A percentile compares a stretch with the other conserved stretches of the same genome.
Evolutionary conservation across 352 stramenopile species (phyloP).

Genomic region (Phytophthora colocasiae): DNA sequence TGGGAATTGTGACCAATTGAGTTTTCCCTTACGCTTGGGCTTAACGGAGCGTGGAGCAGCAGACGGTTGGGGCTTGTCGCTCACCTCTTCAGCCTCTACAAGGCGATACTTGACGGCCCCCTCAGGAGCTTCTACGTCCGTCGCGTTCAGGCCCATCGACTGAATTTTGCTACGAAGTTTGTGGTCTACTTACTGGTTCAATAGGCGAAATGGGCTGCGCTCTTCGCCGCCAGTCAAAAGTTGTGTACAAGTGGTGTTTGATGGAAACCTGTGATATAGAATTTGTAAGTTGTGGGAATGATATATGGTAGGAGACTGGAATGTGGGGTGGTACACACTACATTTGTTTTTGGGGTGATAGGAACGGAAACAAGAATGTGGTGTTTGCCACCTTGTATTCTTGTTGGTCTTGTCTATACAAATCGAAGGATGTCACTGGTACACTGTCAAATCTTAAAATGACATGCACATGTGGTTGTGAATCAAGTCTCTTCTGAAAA

Average conservation of each 20-base stretch:
- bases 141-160: slow-evolving; percentile 40
- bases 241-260: slow-evolving; percentile 9
- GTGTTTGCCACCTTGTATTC: too few relatives aligned
- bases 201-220: slow-evolving; percentile 12
- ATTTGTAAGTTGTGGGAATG: too few relatives aligned
- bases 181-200: slow-evolving; percentile 8
- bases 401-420: too few relatives aligned
- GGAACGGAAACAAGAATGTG: too few relatives aligned
- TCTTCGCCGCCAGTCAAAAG: slow-evolving; percentile 32
- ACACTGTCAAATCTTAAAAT: too few relatives aligned
- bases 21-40: slow-evolving; percentile 72
- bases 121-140: slow-evolving; percentile 24
- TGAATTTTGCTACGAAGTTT: slow-evolving; percentile 1
- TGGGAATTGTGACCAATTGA: slow-evolving; percentile 79
- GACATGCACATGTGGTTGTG: too few relatives aligned
- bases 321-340: too few relatives aligned
- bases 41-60: slow-evolving; percentile 11
- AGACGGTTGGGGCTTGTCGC: slow-evolving; percentile 32
- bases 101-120: slow-evolving; percentile 82
- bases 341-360: too few relatives aligned
- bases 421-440: too few relatives aligned
- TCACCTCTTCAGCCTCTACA: slow-evolving; percentile 85
- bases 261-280: too few relatives aligned
- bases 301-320: too few relatives aligned
- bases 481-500: too few relatives aligned